phyloP scores from a whole-genome alignment of 2,329 filamentous ascomycete genomes.

The Aspergillus hiratsukae region DNA sequence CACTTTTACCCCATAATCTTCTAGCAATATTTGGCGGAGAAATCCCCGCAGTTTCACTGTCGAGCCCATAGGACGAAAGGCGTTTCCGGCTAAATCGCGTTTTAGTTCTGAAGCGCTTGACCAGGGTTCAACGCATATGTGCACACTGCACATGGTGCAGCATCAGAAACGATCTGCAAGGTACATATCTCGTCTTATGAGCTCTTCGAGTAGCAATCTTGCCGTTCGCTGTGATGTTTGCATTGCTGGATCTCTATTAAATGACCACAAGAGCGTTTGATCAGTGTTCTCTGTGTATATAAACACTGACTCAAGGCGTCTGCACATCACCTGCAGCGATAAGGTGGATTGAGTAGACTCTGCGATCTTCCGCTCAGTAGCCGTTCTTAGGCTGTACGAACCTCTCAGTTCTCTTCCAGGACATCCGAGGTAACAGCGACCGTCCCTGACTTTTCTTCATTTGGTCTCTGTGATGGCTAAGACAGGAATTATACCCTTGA shows the following conservation, averaged over 20 bases:
- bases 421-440: not conserved
- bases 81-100: constrained; percentile 7
- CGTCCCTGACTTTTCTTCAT: not conserved
- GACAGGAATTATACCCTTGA: not conserved
- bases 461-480: not conserved
- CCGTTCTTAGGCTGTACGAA: not conserved
- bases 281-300: not conserved
- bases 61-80: not conserved
- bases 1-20: not conserved
- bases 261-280: not conserved
- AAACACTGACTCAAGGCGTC: not conserved
- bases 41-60: not conserved
- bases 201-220: not conserved
- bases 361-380: not conserved
- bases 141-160: not conserved
- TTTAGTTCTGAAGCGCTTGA: not conserved
- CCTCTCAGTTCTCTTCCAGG: not conserved
- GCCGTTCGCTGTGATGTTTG: not conserved
- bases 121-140: not conserved
- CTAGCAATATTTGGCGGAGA: not conserved
- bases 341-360: not conserved
- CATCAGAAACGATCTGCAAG: constrained; percentile 5
- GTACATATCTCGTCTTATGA: not conserved
- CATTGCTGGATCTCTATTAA: not conserved
- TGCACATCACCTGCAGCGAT: not conserved